Percentiles rank a stretch among this genome's conserved stretches.
Evolutionary conservation across 164 flowering plant species (phyloP).

Genomic region (Tetrastigma voinierianum): DNA sequence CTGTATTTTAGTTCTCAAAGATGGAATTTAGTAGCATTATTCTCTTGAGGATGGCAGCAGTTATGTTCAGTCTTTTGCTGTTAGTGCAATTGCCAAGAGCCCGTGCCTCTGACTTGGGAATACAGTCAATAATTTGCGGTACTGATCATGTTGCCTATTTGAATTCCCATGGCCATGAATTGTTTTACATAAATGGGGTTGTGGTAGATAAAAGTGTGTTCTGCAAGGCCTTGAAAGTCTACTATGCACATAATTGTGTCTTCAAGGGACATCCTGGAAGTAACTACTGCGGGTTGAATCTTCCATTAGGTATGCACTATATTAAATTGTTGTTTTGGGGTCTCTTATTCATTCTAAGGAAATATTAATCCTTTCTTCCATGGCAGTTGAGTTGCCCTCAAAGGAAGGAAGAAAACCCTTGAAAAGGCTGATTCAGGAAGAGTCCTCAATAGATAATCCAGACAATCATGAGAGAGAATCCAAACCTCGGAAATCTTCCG

Average conservation of each 20-base stretch:
- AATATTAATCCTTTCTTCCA: conserved; percentile 7
- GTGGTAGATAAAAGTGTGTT: conserved; percentile 37
- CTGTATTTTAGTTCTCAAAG: conserved; percentile 1
- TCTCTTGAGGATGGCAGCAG: conserved; percentile 21
- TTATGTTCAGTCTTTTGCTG: conserved; percentile 26
- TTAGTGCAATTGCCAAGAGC: conserved; percentile 24
- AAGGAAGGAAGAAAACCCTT: conserved; percentile 49
- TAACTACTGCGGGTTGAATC: conserved; percentile 27
- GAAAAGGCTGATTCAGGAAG: conserved; percentile 22
- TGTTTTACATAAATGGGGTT: conserved; percentile 45
- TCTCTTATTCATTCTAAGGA: neutral
- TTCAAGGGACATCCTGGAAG: conserved; percentile 18
- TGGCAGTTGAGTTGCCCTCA: conserved; percentile 36
- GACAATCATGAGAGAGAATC: conserved; percentile 14
- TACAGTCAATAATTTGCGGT: conserved; percentile 32
- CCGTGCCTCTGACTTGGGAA: conserved; percentile 26
- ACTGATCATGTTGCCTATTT: conserved; percentile 26
- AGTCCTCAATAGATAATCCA: conserved; percentile 13
- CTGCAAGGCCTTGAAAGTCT: conserved; percentile 38
- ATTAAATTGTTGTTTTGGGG: neutral
- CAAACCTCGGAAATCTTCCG: conserved; percentile 4
- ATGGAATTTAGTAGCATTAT: conserved; percentile 5
- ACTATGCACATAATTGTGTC: conserved; percentile 25
- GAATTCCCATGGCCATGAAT: conserved; percentile 24
- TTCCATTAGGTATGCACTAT: conserved; percentile 28